phyloP scores from a whole-genome alignment of 2,329 filamentous ascomycete species.

The Claviceps fusiformis region DNA sequence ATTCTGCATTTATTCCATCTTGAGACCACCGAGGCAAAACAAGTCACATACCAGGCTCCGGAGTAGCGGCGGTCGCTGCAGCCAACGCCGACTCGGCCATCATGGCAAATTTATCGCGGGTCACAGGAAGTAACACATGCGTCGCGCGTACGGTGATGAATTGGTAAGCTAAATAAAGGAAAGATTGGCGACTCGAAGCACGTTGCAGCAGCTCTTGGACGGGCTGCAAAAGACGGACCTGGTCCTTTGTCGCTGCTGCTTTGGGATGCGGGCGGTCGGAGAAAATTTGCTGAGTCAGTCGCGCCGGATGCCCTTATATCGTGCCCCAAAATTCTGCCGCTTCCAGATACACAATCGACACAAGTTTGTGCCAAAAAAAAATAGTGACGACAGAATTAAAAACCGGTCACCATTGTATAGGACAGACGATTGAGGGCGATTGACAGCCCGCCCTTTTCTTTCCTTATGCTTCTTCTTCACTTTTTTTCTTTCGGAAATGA shows the following conservation, averaged over 20 bases:
- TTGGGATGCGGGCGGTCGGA: slow-evolving; percentile 20
- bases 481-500: neutral
- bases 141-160: slow-evolving; percentile 4
- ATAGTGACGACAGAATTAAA: slow-evolving; percentile 2
- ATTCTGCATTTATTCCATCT: neutral
- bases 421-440: neutral
- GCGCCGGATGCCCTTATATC: slow-evolving; percentile 24
- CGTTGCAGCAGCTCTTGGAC: slow-evolving; percentile 4
- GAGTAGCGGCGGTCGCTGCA: slow-evolving; percentile 20
- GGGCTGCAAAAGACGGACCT: slow-evolving; percentile 3
- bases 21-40: neutral
- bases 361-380: slow-evolving; percentile 9
- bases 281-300: slow-evolving; percentile 31
- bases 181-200: neutral
- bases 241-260: slow-evolving; percentile 10
- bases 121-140: slow-evolving; percentile 12
- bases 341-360: slow-evolving; percentile 26
- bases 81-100: slow-evolving; percentile 29
- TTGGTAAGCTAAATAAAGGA: neutral
- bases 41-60: slow-evolving; percentile 20
- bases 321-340: slow-evolving; percentile 24
- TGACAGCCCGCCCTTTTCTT: neutral
- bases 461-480: no score
- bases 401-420: neutral
- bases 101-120: slow-evolving; percentile 18